Percentiles rank a stretch among this genome's conserved stretches.
Conservation (phyloP, 106 monocot genomes). For the Dendrobium catenatum region DNA sequence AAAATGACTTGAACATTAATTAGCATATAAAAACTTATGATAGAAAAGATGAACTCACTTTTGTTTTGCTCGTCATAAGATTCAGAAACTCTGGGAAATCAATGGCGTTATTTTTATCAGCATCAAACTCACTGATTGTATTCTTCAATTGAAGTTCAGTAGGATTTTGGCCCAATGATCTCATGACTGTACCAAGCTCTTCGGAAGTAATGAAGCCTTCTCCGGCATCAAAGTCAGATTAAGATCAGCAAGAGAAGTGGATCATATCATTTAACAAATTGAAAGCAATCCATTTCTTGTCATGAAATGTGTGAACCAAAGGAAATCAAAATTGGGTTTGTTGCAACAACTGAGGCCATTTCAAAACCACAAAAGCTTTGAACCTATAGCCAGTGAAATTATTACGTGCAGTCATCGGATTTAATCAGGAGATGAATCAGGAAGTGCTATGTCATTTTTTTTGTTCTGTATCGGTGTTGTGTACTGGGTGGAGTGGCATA, state of each 20-base stretch:
- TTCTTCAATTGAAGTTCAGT: slow-evolving; percentile 4
- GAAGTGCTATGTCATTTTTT: no score
- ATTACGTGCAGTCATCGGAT: no score
- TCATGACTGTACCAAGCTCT: slow-evolving; percentile 6
- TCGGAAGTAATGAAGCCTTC: slow-evolving; percentile 3
- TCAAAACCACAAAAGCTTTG: no score
- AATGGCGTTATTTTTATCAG: slow-evolving; percentile 10
- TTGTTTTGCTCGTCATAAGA: slow-evolving; percentile 7
- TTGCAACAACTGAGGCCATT: no score
- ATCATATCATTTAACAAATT: background rate
- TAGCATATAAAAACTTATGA: no score
- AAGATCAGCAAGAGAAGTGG: background rate
- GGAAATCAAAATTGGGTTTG: no score
- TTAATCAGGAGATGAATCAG: no score
- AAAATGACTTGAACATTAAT: no score
- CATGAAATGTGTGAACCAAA: background rate
- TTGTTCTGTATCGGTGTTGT: no score
- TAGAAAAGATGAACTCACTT: slow-evolving; percentile 2
- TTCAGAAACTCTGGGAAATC: slow-evolving; percentile 16
- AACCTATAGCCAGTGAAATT: no score
- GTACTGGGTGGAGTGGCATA: no score
- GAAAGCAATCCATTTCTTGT: background rate
- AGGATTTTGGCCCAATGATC: slow-evolving; percentile 11
- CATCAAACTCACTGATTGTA: slow-evolving; percentile 14
- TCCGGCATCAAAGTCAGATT: background rate